These are phyloP conservation scores for Tulasnella sp. DNA, from an alignment of 768 basidiomycete species.

Conservation along the genomic window DNA sequence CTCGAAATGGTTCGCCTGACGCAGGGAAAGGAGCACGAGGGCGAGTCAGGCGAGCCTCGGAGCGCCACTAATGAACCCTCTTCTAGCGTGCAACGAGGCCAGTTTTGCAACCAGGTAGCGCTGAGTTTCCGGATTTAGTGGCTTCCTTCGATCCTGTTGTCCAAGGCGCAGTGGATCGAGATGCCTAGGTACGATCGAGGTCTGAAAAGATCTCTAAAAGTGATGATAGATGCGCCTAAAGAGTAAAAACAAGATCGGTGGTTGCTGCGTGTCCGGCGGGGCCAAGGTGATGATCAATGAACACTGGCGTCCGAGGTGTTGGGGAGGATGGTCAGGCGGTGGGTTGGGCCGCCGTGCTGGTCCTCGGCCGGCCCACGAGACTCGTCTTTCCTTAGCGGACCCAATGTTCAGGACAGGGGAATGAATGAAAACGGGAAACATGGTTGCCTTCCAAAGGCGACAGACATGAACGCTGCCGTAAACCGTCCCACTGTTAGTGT, in stretches of 20 bases:
- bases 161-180: not conserved
- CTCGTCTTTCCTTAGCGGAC: conserved; percentile 6
- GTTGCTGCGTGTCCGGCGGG: not conserved
- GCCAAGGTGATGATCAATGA: not conserved
- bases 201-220: not conserved
- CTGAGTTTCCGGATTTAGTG: not conserved
- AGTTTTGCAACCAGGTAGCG: not conserved
- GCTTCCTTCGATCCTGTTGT: not conserved
- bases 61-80: not conserved
- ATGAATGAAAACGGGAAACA: not conserved
- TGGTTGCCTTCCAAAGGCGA: not conserved
- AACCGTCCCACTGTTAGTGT: not conserved
- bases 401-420: conserved; percentile 9
- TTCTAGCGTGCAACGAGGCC: conserved; percentile 13
- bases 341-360: conserved; percentile 6
- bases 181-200: not conserved
- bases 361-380: not conserved
- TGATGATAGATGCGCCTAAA: not conserved
- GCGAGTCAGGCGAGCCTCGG: not conserved
- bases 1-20: not conserved
- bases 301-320: not conserved
- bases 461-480: conserved; percentile 1
- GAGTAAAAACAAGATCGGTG: not conserved
- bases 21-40: not conserved
- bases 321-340: conserved; percentile 4